These are phyloP conservation scores for Lablab purpureus DNA, from an alignment of 306 rosid genomes.

Conservation along the genomic window DNA sequence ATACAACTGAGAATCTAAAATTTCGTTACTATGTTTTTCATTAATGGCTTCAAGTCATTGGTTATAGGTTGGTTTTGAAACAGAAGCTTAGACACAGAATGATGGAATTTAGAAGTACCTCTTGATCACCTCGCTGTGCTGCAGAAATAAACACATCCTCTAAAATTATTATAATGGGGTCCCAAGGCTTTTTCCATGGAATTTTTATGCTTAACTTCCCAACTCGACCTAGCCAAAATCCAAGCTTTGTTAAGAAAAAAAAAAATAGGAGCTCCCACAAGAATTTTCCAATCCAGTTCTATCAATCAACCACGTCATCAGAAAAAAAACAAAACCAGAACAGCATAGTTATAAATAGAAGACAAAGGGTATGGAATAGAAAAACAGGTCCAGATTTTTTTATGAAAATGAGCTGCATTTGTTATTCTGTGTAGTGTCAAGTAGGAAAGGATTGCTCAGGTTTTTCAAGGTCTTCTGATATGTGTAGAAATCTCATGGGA, in stretches of 20 bases:
- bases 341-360: background rate
- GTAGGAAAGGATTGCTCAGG: slow-evolving; percentile 13
- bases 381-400: background rate
- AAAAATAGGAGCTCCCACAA: slow-evolving; percentile 37
- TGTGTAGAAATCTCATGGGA: background rate
- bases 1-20: slow-evolving; percentile 22
- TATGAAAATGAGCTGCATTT: slow-evolving; percentile 7
- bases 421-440: background rate
- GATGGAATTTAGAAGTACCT: slow-evolving; percentile 60
- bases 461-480: slow-evolving; percentile 5
- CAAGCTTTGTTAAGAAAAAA: slow-evolving; percentile 37
- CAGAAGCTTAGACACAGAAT: slow-evolving; percentile 12
- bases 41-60: slow-evolving; percentile 1
- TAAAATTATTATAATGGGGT: slow-evolving; percentile 78
- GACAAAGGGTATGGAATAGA: background rate
- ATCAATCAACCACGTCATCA: slow-evolving; percentile 35
- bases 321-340: slow-evolving; percentile 3
- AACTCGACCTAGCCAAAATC: slow-evolving; percentile 70
- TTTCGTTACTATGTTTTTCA: background rate
- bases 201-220: slow-evolving; percentile 95
- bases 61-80: slow-evolving; percentile 29
- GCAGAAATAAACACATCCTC: slow-evolving; percentile 87
- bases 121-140: slow-evolving; percentile 86
- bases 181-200: slow-evolving; percentile 99
- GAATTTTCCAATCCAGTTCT: slow-evolving; percentile 27